Evolutionary conservation across 495 filamentous ascomycete species (phyloP), one percentile per base, ranked within the genome.

Genomic region (Lasiosphaeria miniovina): DNA sequence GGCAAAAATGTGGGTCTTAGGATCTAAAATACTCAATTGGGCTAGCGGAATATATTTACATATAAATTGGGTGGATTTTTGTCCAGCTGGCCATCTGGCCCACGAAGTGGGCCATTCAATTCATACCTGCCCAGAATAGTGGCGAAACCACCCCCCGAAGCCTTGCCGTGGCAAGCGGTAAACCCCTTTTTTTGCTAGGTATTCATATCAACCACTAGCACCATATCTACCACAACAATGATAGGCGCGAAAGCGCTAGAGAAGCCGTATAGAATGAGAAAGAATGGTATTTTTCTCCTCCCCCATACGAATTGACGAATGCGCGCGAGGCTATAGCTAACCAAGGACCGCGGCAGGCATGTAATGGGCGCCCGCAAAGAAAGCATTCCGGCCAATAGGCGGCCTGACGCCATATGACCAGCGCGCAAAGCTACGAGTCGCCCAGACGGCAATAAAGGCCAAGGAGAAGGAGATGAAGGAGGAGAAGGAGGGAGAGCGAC

Each of bases 401-500:
- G 89, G 90, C 33, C 77, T 90, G 65, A 90, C 83, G 1, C 85
- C 90, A 0, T 98, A 88, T 71, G 85, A 87, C 61, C 85, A 91
- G 70, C 87, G 93, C 41, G 72, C 83, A 36, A 84, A 84, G 64
- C 72, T 81, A 41, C 82, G 88, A 53, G 83, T 83, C 56, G 82
- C 86, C 6, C 77, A 87, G 57, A 80, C 86, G 1, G 84, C 88
- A 3, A 83, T 88, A 61, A 98, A 96, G 76, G 88, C 91, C 17
- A 89, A 87, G 57, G 94, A 98, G 74, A 89, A 87, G 68, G 92
- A 96, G 70, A 86, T 98, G 86, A 96, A 94, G 76, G 89, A 90
- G 5, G 94, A 98, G 77, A 96, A 95, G 72, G 91, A 96, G 69
- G 84, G 86, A 8, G 90, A 89, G 69, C 80, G 90, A 79, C 81